Base-by-base conservation (phyloP, 805 yeast species). In the Zygoascus bituminiphila region DNA sequence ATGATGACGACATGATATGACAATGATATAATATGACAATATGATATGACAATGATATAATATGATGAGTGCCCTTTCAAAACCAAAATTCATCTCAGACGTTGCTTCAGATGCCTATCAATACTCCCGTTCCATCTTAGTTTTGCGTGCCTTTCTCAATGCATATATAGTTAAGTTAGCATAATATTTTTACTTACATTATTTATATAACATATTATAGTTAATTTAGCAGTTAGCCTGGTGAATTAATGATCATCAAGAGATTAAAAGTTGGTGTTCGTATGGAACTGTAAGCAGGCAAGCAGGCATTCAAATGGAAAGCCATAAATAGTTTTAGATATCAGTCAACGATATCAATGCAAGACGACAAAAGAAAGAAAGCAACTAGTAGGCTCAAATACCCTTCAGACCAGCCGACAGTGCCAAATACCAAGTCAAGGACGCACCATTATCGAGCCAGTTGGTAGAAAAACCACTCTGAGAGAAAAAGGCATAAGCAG, bases 381-480 rank as follows among this genome's bases (percentile, higher is more conserved):
- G 33, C 33, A 29, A 29, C 9, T 29, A 15, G 33, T 29, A 29
- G 33, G 9, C n/a, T 7, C n/a, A 29, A 6, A 29, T 29, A 29
- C 33, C 33, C 10, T 12, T 29, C 7, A 62, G 52, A 5, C 61
- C 62, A 14, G 68, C 95, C 42, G 86, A 73, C 55, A 77, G 85
- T 0, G 95, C 80, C 53, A 88, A 69, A 10, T 89, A 81, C 95
- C 96, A 88, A 0, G 96, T 83, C 53, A 81, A 69, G 23, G 91
- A 81, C 73, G 88, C 91, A 2, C 97, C 97, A 49, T 78, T 77
- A 59, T 89, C 97, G 43, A 89, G 75, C 54, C 73, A 75, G 2
- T 63, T 57, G n/a, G 69, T 67, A 41, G 70, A 61, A 74, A 86
- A 88, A 48, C 67, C 68, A 5, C 69, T 56, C 29, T 76, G 61